These are phyloP conservation scores for Tricladium varicosporioides DNA, from an alignment of 2,329 filamentous ascomycete genomes.

Conservation along the genomic window DNA sequence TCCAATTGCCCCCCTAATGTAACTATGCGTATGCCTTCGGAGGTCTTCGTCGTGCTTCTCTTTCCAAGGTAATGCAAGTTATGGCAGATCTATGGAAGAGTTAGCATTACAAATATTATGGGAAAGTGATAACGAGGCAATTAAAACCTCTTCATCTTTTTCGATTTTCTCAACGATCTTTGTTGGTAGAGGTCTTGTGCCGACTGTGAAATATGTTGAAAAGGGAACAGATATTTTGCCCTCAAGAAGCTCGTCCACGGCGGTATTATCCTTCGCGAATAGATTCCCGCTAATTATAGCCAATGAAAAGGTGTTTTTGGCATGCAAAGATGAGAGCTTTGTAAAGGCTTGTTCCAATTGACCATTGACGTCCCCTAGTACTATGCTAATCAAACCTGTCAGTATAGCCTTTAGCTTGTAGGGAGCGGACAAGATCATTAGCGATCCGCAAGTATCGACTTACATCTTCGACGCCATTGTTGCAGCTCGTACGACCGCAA, in stretches of 20 bases:
- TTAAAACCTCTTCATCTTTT: slow-evolving; percentile 56
- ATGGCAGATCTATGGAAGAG: slow-evolving; percentile 62
- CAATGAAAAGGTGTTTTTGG: slow-evolving; percentile 85
- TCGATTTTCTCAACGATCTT: slow-evolving; percentile 71
- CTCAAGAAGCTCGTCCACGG: slow-evolving; percentile 62
- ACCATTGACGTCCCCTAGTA: slow-evolving; percentile 81
- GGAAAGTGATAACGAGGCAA: background rate
- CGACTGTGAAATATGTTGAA: slow-evolving; percentile 88
- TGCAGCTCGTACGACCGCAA: background rate
- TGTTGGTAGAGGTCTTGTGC: slow-evolving; percentile 67
- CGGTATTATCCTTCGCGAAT: slow-evolving; percentile 64
- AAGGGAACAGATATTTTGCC: slow-evolving; percentile 75
- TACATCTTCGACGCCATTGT: slow-evolving; percentile 46
- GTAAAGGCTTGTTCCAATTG: slow-evolving; percentile 72
- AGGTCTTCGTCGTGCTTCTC: slow-evolving; percentile 82
- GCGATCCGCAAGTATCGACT: background rate
- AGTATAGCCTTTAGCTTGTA: slow-evolving; percentile 6
- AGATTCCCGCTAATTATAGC: slow-evolving; percentile 83
- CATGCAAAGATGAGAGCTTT: slow-evolving; percentile 77
- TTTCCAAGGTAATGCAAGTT: slow-evolving; percentile 91
- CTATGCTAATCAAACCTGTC: slow-evolving; percentile 37
- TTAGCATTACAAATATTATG: slow-evolving; percentile 11
- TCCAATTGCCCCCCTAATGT: slow-evolving; percentile 75
- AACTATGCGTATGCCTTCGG: slow-evolving; percentile 86
- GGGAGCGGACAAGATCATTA: background rate